Base-by-base conservation (phyloP, 2,329 filamentous ascomycete species). In the Fusarium succisae region DNA sequence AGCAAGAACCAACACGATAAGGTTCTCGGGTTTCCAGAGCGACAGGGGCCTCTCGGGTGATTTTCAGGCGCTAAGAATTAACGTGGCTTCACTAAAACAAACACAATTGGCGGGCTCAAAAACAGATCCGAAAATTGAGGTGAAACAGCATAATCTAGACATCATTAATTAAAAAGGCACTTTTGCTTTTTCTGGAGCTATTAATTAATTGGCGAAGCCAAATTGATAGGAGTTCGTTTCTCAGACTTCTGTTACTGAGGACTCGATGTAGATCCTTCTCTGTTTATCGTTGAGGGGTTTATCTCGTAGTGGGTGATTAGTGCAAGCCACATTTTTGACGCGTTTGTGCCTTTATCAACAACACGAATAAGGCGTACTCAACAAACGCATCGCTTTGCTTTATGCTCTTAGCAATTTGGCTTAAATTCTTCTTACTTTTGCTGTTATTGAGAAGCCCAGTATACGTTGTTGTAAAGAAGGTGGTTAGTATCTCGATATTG, bases 1-100 rank as follows among this genome's bases (percentile, higher is more conserved):
- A 68, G 45, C 17, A 39, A n/a, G 22, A 41, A 37, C 38, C 22
- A 30, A 38, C n/a, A 13, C 30, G 37, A 48, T 50, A 70, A 53
- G 30, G 45, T 70, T 70, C 17, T 44, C 41, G 28, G 24, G 67
- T 70, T 59, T 70, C 67, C 59, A 70, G 66, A 70, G 66, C 39
- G 59, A 70, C 66, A 44, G 26, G 39, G 39, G 30, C 8, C 8
- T 38, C n/a, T 35, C 45, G 39, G 41, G 15, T 28, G 15, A 39
- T 59, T 64, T 24, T 10, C 11, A 30, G 3, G 41, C 22, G 32
- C 26, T 26, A 37, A 28, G 11, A 24, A 17, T 15, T 26, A 13
- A 13, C 32, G 59, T 70, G 66, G 66, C 66, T 69, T 37, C 28
- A 7, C 43, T 58, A 7, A 0, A 4, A 7, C 20, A 17, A 20